Evolutionary conservation across 306 rosid species (phyloP), one percentile per base, ranked within the genome.

Genomic region (Dryas octopetala): DNA sequence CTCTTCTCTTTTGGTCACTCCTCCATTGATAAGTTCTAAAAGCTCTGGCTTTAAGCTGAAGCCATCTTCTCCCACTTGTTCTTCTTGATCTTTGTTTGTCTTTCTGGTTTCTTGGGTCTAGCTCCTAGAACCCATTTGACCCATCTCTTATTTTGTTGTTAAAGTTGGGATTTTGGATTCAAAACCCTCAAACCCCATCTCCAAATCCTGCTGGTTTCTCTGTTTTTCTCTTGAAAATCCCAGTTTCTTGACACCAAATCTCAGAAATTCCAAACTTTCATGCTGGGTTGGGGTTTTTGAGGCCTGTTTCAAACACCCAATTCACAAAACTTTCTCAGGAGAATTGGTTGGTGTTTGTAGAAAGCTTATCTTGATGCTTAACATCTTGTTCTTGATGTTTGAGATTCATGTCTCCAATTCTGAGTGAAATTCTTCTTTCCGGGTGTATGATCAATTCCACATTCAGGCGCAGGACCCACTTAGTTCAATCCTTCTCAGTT

Each of bases 401-500:
- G 97, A 91, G 71, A 85, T 90, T 90, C 89, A 95, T 95, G 98
- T 86, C 84, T 91, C 91, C 90, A 71, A 86, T 92, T 89, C 96
- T 91, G 71, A 83, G 93, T 92, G 97, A 95, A 68, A 83, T 79
- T 68, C 87, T 91, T 70, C 79, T 83, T 51, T 86, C 89, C 17
- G 96, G 89, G 85, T 95, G 93, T 81, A 95, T 95, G 98, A 90
- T 95, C 64, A 90, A 87, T 87, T 92, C 97, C 80, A 85, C 91
- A 60, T 84, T 86, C 62, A 77, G 96, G 78, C 93, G 95, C 90
- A 92, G 96, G 93, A 86, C 91, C 89, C 98, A 95, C 66, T 80
- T 95, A 59, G 97, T 95, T 91, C 98, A 95, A 85, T 95, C 98
- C 7, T 95, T 95, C 96, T 95, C 98, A 6, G 98, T 95, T 72